These are phyloP conservation scores for Aristolochia californica DNA, from an alignment of 164 flowering plant genomes.

Conservation along the genomic window DNA sequence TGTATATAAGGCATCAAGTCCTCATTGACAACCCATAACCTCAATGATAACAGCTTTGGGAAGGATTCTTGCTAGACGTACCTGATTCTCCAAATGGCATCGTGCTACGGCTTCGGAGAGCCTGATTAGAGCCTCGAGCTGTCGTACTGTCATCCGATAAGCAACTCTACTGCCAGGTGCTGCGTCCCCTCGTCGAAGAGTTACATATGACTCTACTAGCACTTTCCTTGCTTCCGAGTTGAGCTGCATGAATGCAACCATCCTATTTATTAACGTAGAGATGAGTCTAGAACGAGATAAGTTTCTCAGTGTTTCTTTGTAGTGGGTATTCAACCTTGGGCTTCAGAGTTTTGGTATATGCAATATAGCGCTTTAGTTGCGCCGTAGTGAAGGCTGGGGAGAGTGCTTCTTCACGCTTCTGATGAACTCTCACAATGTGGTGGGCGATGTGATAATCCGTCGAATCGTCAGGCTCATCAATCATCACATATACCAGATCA, in stretches of 20 bases:
- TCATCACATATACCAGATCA: slow-evolving; percentile 96
- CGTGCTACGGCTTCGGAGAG: slow-evolving; percentile 92
- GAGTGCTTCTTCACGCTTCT: slow-evolving; percentile 84
- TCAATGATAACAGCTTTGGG: not conserved
- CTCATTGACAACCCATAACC: not conserved
- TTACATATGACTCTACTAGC: slow-evolving; percentile 88
- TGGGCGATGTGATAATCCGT: slow-evolving; percentile 90
- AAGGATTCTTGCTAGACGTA: slow-evolving; percentile 1
- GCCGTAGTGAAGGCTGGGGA: slow-evolving; percentile 72
- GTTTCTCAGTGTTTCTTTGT: no score
- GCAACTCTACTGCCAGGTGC: slow-evolving; percentile 94
- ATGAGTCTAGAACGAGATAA: not conserved
- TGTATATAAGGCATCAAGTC: not conserved
- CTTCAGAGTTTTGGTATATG: slow-evolving; percentile 80
- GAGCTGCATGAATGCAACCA: slow-evolving; percentile 34
- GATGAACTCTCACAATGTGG: slow-evolving; percentile 93
- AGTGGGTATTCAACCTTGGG: slow-evolving; percentile 51
- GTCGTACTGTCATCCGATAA: slow-evolving; percentile 96
- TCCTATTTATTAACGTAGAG: not conserved
- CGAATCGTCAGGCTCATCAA: slow-evolving; percentile 94
- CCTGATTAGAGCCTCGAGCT: slow-evolving; percentile 88
- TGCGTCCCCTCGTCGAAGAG: slow-evolving; percentile 83
- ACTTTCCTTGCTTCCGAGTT: slow-evolving; percentile 63
- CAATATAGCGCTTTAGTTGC: slow-evolving; percentile 81
- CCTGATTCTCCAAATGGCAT: slow-evolving; percentile 67